Percentiles rank a stretch among this genome's conserved stretches.
These are phyloP conservation scores for Turnera subulata DNA, from an alignment of 345 rosid genomes.

Conservation along the genomic window DNA sequence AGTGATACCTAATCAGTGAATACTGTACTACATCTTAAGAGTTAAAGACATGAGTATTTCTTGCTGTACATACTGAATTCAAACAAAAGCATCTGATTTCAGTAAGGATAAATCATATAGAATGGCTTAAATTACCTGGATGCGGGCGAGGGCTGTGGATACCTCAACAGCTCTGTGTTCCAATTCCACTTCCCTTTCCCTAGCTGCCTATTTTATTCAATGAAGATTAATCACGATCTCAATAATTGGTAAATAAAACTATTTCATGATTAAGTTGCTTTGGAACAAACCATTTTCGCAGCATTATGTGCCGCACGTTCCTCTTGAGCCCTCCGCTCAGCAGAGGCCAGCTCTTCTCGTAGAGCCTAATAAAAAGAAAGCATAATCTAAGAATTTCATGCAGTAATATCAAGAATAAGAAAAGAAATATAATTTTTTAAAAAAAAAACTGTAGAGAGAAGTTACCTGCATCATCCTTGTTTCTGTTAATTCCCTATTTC, in stretches of 20 bases:
- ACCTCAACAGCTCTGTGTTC: slow-evolving; percentile 93
- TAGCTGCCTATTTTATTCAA: slow-evolving; percentile 63
- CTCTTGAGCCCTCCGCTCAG: slow-evolving; percentile 93
- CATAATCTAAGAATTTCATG: slow-evolving; percentile 10
- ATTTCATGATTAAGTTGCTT: slow-evolving; percentile 14
- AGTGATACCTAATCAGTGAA: not conserved
- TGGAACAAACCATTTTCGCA: slow-evolving; percentile 71
- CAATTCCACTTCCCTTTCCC: slow-evolving; percentile 92
- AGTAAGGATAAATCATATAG: slow-evolving; percentile 7
- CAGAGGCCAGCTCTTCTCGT: slow-evolving; percentile 92
- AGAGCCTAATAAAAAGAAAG: slow-evolving; percentile 54
- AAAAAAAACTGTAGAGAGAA: slow-evolving; percentile 10
- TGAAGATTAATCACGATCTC: slow-evolving; percentile 11
- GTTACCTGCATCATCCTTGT: slow-evolving; percentile 99
- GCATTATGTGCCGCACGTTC: slow-evolving; percentile 88
- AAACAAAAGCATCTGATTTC: not conserved
- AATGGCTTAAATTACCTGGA: slow-evolving; percentile 62
- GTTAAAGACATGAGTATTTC: not conserved
- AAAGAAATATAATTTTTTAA: slow-evolving; percentile 3
- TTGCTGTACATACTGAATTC: not conserved
- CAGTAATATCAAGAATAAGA: slow-evolving; percentile 7
- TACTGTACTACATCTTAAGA: not conserved
- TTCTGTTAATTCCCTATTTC: slow-evolving; percentile 95
- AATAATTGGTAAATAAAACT: not conserved
- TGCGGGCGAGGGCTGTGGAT: slow-evolving; percentile 88